Percentiles rank a stretch among this genome's conserved stretches.
phyloP scores from a whole-genome alignment of 148 eudicot genomes.

The Polygonum maritimum region DNA sequence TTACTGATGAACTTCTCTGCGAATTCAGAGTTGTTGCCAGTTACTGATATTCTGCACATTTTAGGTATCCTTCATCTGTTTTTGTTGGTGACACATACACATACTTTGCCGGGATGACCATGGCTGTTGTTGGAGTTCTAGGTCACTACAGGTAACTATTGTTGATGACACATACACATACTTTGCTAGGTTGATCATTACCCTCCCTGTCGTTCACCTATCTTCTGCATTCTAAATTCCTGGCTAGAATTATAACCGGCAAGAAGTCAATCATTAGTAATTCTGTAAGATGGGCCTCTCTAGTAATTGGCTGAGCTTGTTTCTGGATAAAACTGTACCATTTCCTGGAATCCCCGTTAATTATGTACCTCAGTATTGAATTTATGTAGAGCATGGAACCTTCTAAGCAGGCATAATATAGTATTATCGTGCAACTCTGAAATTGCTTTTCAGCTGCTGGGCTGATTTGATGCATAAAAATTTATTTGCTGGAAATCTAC shows the following conservation, averaged over 20 bases:
- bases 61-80: conserved; percentile 95
- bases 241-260: background rate
- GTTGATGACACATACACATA: no score
- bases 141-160: no score
- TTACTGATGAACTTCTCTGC: background rate
- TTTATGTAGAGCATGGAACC: background rate
- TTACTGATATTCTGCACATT: background rate
- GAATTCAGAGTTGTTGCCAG: background rate
- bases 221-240: background rate
- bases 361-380: no score
- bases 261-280: background rate
- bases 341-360: background rate
- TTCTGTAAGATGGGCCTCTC: background rate
- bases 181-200: background rate
- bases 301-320: background rate
- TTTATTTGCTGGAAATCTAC: background rate
- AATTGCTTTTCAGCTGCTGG: background rate
- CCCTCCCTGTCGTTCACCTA: no score
- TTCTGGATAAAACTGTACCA: background rate
- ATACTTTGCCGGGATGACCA: conserved; percentile 53
- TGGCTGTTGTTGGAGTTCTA: no score
- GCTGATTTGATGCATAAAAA: background rate
- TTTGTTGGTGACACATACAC: conserved; percentile 83
- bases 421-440: background rate
- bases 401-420: background rate